phyloP scores from a whole-genome alignment of 192 early-diverging fungal genomes.

The Rhizophagus prolifer region DNA sequence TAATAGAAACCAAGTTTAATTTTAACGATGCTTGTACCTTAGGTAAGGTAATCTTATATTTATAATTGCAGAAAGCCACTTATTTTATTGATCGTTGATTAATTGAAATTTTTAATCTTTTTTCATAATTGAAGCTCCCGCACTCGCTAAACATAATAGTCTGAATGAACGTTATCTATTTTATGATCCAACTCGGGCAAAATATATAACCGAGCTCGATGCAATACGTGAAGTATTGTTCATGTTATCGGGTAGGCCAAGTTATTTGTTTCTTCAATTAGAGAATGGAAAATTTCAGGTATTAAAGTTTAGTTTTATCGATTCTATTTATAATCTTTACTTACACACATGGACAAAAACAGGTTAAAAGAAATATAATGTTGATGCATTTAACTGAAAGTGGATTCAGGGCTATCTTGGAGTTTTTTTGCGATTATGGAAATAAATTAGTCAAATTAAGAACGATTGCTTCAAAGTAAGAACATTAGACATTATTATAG shows the following conservation, averaged over 20 bases:
- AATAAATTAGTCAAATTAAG: conserved; percentile 30
- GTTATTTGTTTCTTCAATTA: conserved; percentile 30
- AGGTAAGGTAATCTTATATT: conserved; percentile 18
- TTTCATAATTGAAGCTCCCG: conserved; percentile 9
- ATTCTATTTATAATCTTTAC: not conserved
- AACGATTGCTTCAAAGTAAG: conserved; percentile 8
- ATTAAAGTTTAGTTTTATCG: not conserved
- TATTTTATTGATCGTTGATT: not conserved
- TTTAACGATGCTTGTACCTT: conserved; percentile 26
- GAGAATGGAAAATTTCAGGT: conserved; percentile 26
- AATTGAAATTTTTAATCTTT: not conserved
- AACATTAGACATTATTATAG: no score
- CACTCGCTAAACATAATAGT: conserved; percentile 15
- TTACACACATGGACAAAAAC: not conserved
- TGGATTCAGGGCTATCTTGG: conserved; percentile 28
- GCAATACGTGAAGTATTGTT: conserved; percentile 41
- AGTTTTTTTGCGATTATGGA: conserved; percentile 35
- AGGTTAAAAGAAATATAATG: conserved; percentile 30
- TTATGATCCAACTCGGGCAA: conserved; percentile 1
- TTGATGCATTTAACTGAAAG: conserved; percentile 35
- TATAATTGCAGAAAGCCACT: not conserved
- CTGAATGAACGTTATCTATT: conserved; percentile 26
- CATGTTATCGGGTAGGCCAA: conserved; percentile 35
- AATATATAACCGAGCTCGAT: conserved; percentile 37
- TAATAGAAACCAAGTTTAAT: conserved; percentile 15